Conservation (phyloP, 805 yeast species). For the Metschnikowia lachancei region DNA sequence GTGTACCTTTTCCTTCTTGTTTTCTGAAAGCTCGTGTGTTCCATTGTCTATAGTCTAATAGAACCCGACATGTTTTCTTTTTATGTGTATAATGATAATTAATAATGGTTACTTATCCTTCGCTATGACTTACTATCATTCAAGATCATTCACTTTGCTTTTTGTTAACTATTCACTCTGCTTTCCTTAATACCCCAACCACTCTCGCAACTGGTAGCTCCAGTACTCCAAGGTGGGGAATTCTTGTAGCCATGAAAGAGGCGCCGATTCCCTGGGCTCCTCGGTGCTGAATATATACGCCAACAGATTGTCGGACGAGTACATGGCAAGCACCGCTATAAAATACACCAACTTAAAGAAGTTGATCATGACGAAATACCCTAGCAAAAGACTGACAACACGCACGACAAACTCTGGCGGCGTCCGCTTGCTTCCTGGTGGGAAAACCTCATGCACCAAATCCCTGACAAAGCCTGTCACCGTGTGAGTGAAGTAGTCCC, state of each 20-base stretch:
- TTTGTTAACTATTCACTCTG: too few relatives aligned
- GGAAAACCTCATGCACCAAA: conserved; percentile 4
- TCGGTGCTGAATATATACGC: conserved; percentile 1
- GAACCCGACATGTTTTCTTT: conserved; percentile 6
- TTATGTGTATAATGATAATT: conserved; percentile 7
- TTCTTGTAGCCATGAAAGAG: conserved; percentile 15
- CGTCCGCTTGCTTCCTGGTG: neutral
- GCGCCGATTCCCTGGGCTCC: conserved; percentile 5
- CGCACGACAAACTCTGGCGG: conserved; percentile 3
- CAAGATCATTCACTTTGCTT: too few relatives aligned
- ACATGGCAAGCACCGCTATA: conserved; percentile 2
- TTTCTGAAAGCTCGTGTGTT: conserved; percentile 3
- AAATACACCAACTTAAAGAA: conserved; percentile 13
- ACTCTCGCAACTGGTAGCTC: conserved; percentile 13
- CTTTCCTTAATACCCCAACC: conserved; percentile 10
- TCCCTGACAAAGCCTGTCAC: conserved; percentile 3
- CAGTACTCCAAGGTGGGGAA: conserved; percentile 19
- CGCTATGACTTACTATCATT: too few relatives aligned
- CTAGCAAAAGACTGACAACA: conserved; percentile 5
- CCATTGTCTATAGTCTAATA: conserved; percentile 15
- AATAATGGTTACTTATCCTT: neutral
- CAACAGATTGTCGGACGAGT: neutral
- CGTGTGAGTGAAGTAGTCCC: conserved; percentile 5
- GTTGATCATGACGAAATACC: conserved; percentile 7
- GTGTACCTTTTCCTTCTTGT: conserved; percentile 4